Base-by-base conservation (phyloP, 2,329 filamentous ascomycete species). In the Aspergillus intermedius region DNA sequence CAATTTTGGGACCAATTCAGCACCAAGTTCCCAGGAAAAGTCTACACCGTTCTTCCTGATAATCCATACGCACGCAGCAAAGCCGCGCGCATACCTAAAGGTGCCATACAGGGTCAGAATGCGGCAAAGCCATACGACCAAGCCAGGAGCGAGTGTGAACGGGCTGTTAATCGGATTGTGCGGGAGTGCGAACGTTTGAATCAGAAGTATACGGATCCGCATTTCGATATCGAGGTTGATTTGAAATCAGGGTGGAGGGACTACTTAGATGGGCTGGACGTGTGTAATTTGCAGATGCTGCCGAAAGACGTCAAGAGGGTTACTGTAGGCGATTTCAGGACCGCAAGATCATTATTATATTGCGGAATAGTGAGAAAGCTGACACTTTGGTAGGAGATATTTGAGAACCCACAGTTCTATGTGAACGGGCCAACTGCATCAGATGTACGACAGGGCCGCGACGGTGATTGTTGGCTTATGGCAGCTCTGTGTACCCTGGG, bases 401-500 rank as follows among this genome's bases (percentile, higher is more conserved):
- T 91, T 55, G 86, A 89, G 44, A 74, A 80, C 0, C 87, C 88
- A 1, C 74, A 79, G 52, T 93, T 95, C 64, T 93, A 81, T 61
- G 82, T 89, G 52, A 86, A 91, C 54, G 86, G 86, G 0, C 83
- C 87, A 2, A 84, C 81, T 7, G 84, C 86, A 15, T 85, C 84
- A 54, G 88, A 94, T 66, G 84, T 94, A 17, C 79, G 85, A 28
- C 88, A 93, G 65, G 88, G 88, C 1, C 77, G 79, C 7, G 82
- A 85, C 53, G 88, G 88, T 2, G 87, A 95, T 62, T 94, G 89
- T 65, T 95, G 88, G 88, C 80, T 93, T 49, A 82, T 95, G 73
- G 85, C 89, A 5, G 86, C 87, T 1, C 68, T 94, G 39, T 88
- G 84, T 52, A 88, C 87, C 0, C 76, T 94, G 52, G 84, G 82